Evolutionary conservation across 805 yeast genomes (phyloP).

Genomic region (Saccharomyces jurei): DNA sequence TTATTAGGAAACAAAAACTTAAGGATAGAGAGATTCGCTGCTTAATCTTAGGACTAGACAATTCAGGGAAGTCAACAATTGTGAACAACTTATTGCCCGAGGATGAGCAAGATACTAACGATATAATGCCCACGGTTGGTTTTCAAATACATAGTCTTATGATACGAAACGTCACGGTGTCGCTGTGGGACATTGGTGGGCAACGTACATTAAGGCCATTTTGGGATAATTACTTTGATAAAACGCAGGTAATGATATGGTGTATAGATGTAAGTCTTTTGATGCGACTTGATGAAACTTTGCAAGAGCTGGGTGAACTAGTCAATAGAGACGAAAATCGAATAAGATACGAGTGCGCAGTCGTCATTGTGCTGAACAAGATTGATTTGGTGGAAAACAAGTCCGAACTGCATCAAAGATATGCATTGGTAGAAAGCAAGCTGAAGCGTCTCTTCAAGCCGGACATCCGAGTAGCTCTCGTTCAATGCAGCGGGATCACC

Average conservation of each 20-base stretch:
- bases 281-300: conserved; percentile 58
- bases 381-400: conserved; percentile 44
- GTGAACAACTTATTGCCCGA: conserved; percentile 46
- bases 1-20: conserved; percentile 71
- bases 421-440: background rate
- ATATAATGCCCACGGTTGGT: conserved; percentile 85
- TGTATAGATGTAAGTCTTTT: conserved; percentile 62
- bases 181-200: conserved; percentile 90
- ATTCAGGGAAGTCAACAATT: conserved; percentile 85
- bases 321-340: conserved; percentile 55
- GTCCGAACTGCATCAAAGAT: background rate
- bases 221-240: conserved; percentile 91
- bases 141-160: conserved; percentile 64
- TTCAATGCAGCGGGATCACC: conserved; percentile 17
- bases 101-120: conserved; percentile 32
- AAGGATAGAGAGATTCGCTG: conserved; percentile 74
- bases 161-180: conserved; percentile 38
- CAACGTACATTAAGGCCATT: conserved; percentile 74
- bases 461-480: conserved; percentile 2
- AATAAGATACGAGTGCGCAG: conserved; percentile 45
- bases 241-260: conserved; percentile 74
- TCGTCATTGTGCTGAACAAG: conserved; percentile 70
- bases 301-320: conserved; percentile 53
- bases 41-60: conserved; percentile 76
- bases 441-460: background rate